A percentile compares a stretch with the other conserved stretches of the same genome.
phyloP scores from a whole-genome alignment of 2,329 filamentous ascomycete species.

The Claviceps maximensis region DNA sequence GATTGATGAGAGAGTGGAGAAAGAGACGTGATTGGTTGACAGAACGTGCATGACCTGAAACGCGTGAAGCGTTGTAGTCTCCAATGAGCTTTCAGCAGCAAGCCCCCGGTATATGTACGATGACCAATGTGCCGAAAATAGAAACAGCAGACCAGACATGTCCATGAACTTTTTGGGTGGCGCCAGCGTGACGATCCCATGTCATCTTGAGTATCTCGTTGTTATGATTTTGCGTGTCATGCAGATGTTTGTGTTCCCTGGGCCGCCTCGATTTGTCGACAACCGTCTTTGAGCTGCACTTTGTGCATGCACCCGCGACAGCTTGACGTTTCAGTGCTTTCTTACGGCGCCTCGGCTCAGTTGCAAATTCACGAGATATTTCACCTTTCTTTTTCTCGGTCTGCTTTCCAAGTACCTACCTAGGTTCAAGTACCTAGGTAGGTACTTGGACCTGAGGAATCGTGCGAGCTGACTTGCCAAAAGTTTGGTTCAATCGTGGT shows the following conservation, averaged over 20 bases:
- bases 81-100: constrained; percentile 8
- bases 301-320: background rate
- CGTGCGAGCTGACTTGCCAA: background rate
- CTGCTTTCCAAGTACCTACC: too few relatives aligned
- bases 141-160: background rate
- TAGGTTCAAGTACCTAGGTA: too few relatives aligned
- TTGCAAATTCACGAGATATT: background rate
- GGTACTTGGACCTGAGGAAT: background rate
- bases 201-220: background rate
- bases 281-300: background rate
- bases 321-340: background rate
- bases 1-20: background rate
- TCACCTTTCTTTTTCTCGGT: background rate
- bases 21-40: constrained; percentile 8
- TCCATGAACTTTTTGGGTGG: background rate
- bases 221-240: background rate
- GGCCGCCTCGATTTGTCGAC: background rate
- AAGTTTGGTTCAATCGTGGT: background rate
- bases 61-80: constrained; percentile 2
- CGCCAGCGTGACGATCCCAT: background rate
- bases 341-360: background rate
- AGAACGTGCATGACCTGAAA: constrained; percentile 13
- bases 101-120: background rate
- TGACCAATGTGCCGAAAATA: constrained; percentile 11
- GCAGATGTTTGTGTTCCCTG: background rate